A percentile compares a stretch with the other conserved stretches of the same genome.
phyloP scores from a whole-genome alignment of 495 filamentous ascomycete species.

The Annulohypoxylon nitens region DNA sequence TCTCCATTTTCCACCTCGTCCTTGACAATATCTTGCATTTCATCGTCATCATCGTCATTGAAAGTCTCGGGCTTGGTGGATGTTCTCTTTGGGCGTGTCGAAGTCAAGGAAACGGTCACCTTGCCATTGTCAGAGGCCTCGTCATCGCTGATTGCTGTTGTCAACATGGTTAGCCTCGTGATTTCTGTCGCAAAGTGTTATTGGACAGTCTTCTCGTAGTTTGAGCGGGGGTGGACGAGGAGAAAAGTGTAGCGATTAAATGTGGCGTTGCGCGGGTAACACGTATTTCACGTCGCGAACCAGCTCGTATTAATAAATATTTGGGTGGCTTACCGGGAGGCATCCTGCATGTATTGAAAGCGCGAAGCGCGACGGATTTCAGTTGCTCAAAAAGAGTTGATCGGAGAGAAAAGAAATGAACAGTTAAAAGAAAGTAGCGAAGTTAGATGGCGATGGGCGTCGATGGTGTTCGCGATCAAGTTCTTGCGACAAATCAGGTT shows the following conservation, averaged over 20 bases:
- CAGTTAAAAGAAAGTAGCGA: neutral
- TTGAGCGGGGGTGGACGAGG: neutral
- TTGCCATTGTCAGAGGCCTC: slow-evolving; percentile 53
- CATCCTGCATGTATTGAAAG: slow-evolving; percentile 29
- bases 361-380: neutral
- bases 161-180: slow-evolving; percentile 10
- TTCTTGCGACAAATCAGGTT: slow-evolving; percentile 37
- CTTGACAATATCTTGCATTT: slow-evolving; percentile 30
- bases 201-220: neutral
- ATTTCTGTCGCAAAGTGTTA: neutral
- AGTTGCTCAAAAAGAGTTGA: slow-evolving; percentile 1
- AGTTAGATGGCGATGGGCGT: slow-evolving; percentile 6
- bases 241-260: neutral
- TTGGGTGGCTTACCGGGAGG: slow-evolving; percentile 46
- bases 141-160: slow-evolving; percentile 57
- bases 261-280: slow-evolving; percentile 24
- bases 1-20: slow-evolving; percentile 47
- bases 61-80: neutral
- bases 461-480: slow-evolving; percentile 17
- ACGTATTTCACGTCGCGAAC: slow-evolving; percentile 12
- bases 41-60: slow-evolving; percentile 23
- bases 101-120: slow-evolving; percentile 35
- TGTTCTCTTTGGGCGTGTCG: slow-evolving; percentile 43
- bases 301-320: neutral
- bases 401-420: neutral